Conservation (phyloP, 2,329 filamentous ascomycete genomes). For the Alternaria gansuensis region DNA sequence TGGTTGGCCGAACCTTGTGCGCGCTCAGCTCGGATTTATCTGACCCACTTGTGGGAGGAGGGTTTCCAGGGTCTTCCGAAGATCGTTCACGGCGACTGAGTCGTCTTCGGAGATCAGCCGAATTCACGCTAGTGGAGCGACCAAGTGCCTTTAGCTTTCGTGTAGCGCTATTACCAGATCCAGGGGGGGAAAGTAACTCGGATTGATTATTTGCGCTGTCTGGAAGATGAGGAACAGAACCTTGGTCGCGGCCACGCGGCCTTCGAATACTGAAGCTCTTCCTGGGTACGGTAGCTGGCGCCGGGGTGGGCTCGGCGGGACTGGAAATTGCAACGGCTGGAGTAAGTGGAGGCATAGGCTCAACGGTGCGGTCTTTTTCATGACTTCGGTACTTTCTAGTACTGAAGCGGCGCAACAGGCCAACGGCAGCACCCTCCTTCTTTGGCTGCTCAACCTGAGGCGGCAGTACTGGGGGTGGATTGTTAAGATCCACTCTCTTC, state of each 20-base stretch:
- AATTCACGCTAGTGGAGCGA: constrained; percentile 90
- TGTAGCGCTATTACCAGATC: constrained; percentile 64
- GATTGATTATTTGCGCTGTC: constrained; percentile 71
- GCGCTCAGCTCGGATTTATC: constrained; percentile 71
- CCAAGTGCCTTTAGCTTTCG: constrained; percentile 74
- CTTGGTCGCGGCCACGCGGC: constrained; percentile 63
- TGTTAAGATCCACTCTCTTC: constrained; percentile 69
- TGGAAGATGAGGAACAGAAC: constrained; percentile 61
- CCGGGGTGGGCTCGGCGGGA: constrained; percentile 69
- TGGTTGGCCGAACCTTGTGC: constrained; percentile 58
- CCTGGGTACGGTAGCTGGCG: constrained; percentile 68
- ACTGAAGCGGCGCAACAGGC: constrained; percentile 87
- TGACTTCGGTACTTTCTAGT: constrained; percentile 77
- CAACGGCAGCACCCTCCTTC: constrained; percentile 87
- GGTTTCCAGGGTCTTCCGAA: constrained; percentile 67
- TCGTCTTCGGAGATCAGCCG: constrained; percentile 78
- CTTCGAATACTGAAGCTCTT: constrained; percentile 89
- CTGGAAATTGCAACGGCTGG: constrained; percentile 84
- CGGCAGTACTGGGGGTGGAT: constrained; percentile 62
- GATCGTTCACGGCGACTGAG: constrained; percentile 64
- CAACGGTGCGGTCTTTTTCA: constrained; percentile 59
- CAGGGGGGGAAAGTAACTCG: constrained; percentile 78
- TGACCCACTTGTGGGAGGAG: constrained; percentile 79
- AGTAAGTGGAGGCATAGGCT: constrained; percentile 71
- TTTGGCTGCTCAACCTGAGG: constrained; percentile 67